phyloP scores from a whole-genome alignment of 1,139 yeast species.

The Pichia sp. region DNA sequence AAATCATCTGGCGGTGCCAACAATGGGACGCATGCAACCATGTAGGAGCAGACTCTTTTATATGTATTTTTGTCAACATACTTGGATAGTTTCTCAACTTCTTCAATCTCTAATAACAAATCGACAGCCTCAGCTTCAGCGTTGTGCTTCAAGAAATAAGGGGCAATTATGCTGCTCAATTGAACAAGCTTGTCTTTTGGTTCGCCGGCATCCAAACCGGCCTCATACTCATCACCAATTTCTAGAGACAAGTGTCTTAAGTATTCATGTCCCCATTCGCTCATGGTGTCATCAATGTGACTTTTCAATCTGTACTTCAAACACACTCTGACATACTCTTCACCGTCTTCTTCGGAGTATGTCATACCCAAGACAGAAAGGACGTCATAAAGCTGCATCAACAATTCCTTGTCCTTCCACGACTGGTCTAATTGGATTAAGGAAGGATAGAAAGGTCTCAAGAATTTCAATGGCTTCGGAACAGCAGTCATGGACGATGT shows the following conservation, averaged over 20 bases:
- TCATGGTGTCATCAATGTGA: constrained; percentile 49
- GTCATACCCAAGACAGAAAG: constrained; percentile 95
- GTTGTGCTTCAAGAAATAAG: constrained; percentile 87
- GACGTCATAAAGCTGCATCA: constrained; percentile 67
- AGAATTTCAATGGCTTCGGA: constrained; percentile 94
- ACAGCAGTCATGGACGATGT: constrained; percentile 99
- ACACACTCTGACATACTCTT: constrained; percentile 56
- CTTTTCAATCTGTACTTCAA: constrained; percentile 76
- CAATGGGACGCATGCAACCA: constrained; percentile 93
- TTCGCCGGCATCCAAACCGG: constrained; percentile 42
- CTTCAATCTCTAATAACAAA: constrained; percentile 80
- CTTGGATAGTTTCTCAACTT: constrained; percentile 74
- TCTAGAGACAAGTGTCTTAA: constrained; percentile 93
- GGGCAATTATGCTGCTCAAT: constrained; percentile 75
- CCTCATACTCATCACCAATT: constrained; percentile 77
- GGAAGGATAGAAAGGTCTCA: constrained; percentile 78
- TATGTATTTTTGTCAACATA: constrained; percentile 83
- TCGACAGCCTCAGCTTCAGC: constrained; percentile 99
- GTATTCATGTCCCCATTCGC: constrained; percentile 97
- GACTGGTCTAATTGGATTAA: constrained; percentile 55
- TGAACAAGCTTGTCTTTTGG: constrained; percentile 40
- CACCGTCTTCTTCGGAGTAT: constrained; percentile 69
- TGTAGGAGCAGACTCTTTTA: constrained; percentile 86
- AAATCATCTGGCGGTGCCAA: constrained; percentile 93
- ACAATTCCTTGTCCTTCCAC: constrained; percentile 46